Evolutionary conservation across 805 yeast species (phyloP).

Genomic region (Candida pini): DNA sequence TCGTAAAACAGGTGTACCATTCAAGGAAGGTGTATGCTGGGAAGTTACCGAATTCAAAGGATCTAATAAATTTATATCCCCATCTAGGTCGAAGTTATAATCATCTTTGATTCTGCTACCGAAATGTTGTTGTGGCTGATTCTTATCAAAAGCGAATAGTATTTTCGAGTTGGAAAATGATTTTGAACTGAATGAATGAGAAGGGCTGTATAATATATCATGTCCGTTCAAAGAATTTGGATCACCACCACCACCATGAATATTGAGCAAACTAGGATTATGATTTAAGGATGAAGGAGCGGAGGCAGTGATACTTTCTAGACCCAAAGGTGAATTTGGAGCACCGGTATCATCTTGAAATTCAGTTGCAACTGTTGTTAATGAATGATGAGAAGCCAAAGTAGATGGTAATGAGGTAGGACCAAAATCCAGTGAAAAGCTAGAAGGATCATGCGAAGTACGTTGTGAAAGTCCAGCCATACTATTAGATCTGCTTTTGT

Average conservation of each 20-base stretch:
- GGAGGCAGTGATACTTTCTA: constrained; percentile 16
- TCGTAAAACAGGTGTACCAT: not conserved
- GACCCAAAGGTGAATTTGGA: constrained; percentile 18
- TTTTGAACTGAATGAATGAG: constrained; percentile 15
- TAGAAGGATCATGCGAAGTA: constrained; percentile 1
- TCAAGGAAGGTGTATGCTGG: not conserved
- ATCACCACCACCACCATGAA: constrained; percentile 4
- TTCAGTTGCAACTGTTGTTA: constrained; percentile 9
- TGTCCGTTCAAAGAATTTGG: not conserved
- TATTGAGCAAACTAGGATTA: constrained; percentile 17
- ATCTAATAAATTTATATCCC: constrained; percentile 26
- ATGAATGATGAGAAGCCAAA: constrained; percentile 4
- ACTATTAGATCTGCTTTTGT: not conserved
- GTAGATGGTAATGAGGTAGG: constrained; percentile 9
- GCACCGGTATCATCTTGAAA: constrained; percentile 7
- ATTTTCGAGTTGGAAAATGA: constrained; percentile 7
- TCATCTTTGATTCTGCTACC: constrained; percentile 9
- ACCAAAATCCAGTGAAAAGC: constrained; percentile 15
- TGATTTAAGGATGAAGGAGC: constrained; percentile 19
- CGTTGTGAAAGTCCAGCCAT: no score
- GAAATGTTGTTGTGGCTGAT: constrained; percentile 5
- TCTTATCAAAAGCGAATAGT: constrained; percentile 11
- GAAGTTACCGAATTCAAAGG: constrained; percentile 4
- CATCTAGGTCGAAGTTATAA: constrained; percentile 23
- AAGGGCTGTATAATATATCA: constrained; percentile 17